Percentiles rank a stretch among this genome's conserved stretches.
These are phyloP conservation scores for Trichoderma sp. DNA, from an alignment of 2,329 filamentous ascomycete genomes.

Conservation along the genomic window DNA sequence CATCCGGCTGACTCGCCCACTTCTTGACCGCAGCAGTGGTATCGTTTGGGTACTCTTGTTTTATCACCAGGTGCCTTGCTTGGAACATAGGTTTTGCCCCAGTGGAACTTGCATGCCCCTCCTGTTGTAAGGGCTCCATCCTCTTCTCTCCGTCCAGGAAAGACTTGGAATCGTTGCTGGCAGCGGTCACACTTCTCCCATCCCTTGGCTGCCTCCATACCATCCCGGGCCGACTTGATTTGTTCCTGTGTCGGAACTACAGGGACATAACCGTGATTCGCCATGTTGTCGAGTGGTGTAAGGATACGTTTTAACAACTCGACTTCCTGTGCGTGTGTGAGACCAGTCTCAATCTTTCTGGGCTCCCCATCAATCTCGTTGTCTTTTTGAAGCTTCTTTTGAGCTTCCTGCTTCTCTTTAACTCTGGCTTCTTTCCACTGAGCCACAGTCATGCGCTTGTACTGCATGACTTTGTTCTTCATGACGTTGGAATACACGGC, in stretches of 20 bases:
- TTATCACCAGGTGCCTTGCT: conserved; percentile 57
- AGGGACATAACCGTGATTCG: conserved; percentile 73
- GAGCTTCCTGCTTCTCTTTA: conserved; percentile 41
- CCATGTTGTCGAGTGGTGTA: conserved; percentile 65
- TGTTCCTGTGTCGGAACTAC: conserved; percentile 64
- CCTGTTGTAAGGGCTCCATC: conserved; percentile 76
- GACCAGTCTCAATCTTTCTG: conserved; percentile 66
- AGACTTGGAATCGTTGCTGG: conserved; percentile 83
- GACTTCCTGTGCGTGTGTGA: conserved; percentile 69
- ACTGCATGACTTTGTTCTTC: conserved; percentile 74
- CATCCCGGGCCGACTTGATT: conserved; percentile 65
- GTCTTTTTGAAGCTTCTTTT: conserved; percentile 34
- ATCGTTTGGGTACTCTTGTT: conserved; percentile 61
- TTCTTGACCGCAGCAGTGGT: conserved; percentile 76
- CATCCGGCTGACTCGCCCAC: conserved; percentile 77
- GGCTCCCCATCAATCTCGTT: conserved; percentile 38
- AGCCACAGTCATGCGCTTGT: conserved; percentile 71
- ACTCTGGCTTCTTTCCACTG: conserved; percentile 69
- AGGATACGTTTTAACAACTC: conserved; percentile 62
- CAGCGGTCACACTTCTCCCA: conserved; percentile 93
- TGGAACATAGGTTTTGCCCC: conserved; percentile 67
- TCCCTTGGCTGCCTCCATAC: conserved; percentile 66
- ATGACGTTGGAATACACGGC: conserved; percentile 80
- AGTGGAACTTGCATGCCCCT: conserved; percentile 79
- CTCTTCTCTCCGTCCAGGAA: conserved; percentile 76